phyloP scores from a whole-genome alignment of 768 basidiomycete species.

The Mycena amicta region DNA sequence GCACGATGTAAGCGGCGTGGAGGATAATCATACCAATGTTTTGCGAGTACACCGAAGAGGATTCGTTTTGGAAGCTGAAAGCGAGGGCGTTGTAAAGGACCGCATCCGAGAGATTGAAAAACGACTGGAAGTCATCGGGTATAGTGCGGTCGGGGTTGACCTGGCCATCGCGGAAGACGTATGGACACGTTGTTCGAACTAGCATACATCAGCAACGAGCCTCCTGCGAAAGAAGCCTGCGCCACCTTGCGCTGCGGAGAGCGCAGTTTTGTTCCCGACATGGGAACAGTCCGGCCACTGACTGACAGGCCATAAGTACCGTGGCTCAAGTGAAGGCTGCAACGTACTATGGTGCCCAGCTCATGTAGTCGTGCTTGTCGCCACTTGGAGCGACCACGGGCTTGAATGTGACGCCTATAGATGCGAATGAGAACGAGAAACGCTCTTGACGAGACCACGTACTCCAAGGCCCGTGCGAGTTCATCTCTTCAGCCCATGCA shows the following conservation, averaged over 20 bases:
- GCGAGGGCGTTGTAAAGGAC: constrained; percentile 65
- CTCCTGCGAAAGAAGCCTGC: too few species aligned
- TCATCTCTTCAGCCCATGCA: constrained; percentile 7
- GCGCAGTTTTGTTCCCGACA: constrained; percentile 57
- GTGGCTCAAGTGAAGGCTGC: too few species aligned
- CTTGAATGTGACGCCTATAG: constrained; percentile 3
- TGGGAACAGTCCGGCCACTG: constrained; percentile 66
- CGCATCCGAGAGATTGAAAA: constrained; percentile 58
- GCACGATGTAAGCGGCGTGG: background rate
- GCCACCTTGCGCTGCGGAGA: constrained; percentile 54
- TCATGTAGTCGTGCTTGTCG: constrained; percentile 11
- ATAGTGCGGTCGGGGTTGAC: constrained; percentile 66
- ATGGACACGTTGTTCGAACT: constrained; percentile 63
- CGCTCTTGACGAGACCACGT: background rate
- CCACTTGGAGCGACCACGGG: constrained; percentile 6
- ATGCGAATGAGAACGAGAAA: background rate
- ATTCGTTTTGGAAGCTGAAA: constrained; percentile 46
- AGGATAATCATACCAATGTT: constrained; percentile 34
- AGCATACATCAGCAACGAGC: too few species aligned
- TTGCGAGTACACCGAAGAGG: constrained; percentile 43
- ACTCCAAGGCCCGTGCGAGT: constrained; percentile 12
- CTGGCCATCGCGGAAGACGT: constrained; percentile 56
- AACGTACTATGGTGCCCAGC: constrained; percentile 11
- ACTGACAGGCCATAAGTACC: too few species aligned
- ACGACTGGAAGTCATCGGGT: constrained; percentile 56